Base-by-base conservation (phyloP, 2,329 filamentous ascomycete genomes). In the Aspergillus novoparasiticus region DNA sequence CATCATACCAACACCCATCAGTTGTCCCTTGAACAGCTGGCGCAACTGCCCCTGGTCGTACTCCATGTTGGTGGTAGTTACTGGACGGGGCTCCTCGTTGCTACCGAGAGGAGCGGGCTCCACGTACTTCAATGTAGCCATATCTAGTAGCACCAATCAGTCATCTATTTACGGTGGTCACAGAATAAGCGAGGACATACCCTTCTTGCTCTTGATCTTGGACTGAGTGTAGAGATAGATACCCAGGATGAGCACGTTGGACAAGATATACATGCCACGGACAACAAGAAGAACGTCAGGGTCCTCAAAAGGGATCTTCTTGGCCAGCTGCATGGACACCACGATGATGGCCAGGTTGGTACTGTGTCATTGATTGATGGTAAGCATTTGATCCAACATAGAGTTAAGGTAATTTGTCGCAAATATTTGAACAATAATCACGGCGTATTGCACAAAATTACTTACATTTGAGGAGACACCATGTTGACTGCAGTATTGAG, bases 1-100 rank as follows among this genome's bases (percentile, higher is more conserved):
- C 94, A 99, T 98, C 94, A 99, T 99, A 79, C 87, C 94, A 63
- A 99, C 85, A 64, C 95, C 95, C 92, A 97, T 98, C 74, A 96
- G 83, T 84, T 98, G 94, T 68, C 90, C 87, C 81, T 95, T 95
- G 86, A 94, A 92, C 69, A 93, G 86, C 68, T 87, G 84, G 82
- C 91, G 91, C 77, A 98, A 86, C 84, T 98, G 94, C 73, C 86
- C 83, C 74, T 89, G 85, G 81, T 99, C 95, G 86, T 99, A 99
- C 75, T 94, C 93, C 83, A 96, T 91, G 79, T 97, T 87, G 67
- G 95, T 99, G 67, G 95, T 99, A 62, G 94, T 97, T 73, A 98
- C 91, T 72, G 96, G 92, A 83, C 97, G 97, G 78, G 91, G 90
- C 82, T 97, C 94, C 81, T 98, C 95, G 75, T 90, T 87, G 72